Evolutionary conservation across 768 basidiomycete genomes (phyloP).

Genomic region (Infundibulicybe gibba): DNA sequence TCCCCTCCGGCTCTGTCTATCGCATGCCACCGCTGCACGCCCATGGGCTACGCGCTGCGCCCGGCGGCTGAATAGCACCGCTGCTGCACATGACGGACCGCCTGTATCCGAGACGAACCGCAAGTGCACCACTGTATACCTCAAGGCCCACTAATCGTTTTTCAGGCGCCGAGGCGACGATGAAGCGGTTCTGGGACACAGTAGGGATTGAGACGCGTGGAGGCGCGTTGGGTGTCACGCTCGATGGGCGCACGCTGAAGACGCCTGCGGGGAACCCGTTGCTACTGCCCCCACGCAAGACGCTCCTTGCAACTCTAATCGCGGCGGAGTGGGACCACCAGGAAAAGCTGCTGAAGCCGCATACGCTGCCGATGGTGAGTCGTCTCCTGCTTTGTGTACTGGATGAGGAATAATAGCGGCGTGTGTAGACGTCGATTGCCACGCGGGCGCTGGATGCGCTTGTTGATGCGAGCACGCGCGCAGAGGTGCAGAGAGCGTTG

Average conservation of each 20-base stretch:
- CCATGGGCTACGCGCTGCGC: too few relatives aligned
- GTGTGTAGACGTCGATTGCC: constrained; percentile 77
- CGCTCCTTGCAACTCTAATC: constrained; percentile 76
- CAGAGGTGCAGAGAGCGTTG: constrained; percentile 63
- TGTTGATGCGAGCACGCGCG: constrained; percentile 47
- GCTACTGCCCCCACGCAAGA: constrained; percentile 64
- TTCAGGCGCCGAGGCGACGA: constrained; percentile 80
- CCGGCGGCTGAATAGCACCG: background rate
- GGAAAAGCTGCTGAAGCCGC: constrained; percentile 77
- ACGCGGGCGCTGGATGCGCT: constrained; percentile 88
- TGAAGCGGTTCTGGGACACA: constrained; percentile 92
- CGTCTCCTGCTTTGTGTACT: too few relatives aligned
- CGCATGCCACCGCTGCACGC: too few relatives aligned
- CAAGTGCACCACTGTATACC: constrained; percentile 24
- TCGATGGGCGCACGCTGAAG: constrained; percentile 83
- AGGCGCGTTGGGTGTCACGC: constrained; percentile 55
- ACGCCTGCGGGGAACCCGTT: constrained; percentile 84
- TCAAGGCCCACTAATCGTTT: background rate
- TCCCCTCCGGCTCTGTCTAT: too few relatives aligned
- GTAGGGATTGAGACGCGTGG: constrained; percentile 70
- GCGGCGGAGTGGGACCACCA: constrained; percentile 98
- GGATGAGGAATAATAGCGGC: constrained; percentile 2
- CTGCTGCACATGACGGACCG: constrained; percentile 34
- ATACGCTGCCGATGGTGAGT: constrained; percentile 85
- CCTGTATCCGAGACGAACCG: constrained; percentile 63